Percentiles rank a stretch among this genome's conserved stretches.
Evolutionary conservation across 345 rosid species (phyloP).

Genomic region (Corchorus olitorius): DNA sequence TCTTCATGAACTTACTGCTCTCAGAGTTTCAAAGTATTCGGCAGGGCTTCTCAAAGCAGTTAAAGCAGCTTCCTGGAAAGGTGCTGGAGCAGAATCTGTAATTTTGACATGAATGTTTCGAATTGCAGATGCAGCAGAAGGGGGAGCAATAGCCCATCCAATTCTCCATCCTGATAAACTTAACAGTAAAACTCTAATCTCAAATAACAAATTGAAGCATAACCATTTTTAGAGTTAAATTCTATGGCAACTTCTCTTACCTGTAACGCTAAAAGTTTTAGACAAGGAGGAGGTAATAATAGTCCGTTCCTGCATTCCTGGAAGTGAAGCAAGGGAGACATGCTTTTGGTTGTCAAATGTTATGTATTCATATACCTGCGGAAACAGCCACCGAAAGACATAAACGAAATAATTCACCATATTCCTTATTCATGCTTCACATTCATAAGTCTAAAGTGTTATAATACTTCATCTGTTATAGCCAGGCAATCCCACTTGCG

Average conservation of each 20-base stretch:
- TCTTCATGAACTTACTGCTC: constrained; percentile 35
- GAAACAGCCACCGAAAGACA: background rate
- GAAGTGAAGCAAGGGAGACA: constrained; percentile 48
- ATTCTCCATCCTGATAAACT: constrained; percentile 56
- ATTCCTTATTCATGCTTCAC: background rate
- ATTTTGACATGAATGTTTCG: constrained; percentile 54
- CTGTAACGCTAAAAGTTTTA: constrained; percentile 61
- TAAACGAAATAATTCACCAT: too few relatives aligned
- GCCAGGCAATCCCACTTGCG: constrained; percentile 53
- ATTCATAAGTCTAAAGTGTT: constrained; percentile 9
- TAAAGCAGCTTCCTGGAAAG: constrained; percentile 68
- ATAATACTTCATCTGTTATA: constrained; percentile 62
- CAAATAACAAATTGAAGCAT: background rate
- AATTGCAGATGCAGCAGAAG: constrained; percentile 45
- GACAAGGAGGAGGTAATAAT: constrained; percentile 62
- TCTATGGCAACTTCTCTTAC: constrained; percentile 26
- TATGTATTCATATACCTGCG: constrained; percentile 55
- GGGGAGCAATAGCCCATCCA: constrained; percentile 71
- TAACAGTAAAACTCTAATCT: background rate
- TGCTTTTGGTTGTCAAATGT: constrained; percentile 47
- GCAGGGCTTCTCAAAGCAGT: constrained; percentile 45
- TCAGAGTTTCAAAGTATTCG: constrained; percentile 43
- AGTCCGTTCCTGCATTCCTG: constrained; percentile 63
- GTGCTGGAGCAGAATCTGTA: constrained; percentile 64
- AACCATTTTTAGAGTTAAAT: background rate